Evolutionary conservation across 2,329 filamentous ascomycete genomes (phyloP).

Genomic region (Lecanicillium sp.): DNA sequence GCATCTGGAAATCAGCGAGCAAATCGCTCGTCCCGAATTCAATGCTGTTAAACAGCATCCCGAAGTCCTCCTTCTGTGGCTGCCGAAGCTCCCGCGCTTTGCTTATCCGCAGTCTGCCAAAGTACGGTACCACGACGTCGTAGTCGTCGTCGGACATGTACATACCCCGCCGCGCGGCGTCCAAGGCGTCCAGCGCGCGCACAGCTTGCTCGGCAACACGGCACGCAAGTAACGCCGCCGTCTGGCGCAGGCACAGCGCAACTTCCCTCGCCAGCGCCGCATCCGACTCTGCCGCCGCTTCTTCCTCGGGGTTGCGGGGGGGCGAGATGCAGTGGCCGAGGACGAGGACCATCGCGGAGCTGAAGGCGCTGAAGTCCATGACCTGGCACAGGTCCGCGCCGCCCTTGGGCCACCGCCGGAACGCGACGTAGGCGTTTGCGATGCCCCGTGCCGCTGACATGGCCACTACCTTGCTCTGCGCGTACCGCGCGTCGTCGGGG

Average conservation of each 20-base stretch:
- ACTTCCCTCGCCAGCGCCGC: not conserved
- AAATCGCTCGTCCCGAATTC: slow-evolving; percentile 11
- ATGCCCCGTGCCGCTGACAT: slow-evolving; percentile 37
- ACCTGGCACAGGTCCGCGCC: slow-evolving; percentile 33
- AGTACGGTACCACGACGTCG: slow-evolving; percentile 39
- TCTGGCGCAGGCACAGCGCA: slow-evolving; percentile 4
- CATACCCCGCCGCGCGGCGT: slow-evolving; percentile 20
- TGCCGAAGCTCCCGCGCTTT: not conserved
- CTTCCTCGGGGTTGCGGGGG: slow-evolving; percentile 14
- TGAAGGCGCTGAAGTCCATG: slow-evolving; percentile 43
- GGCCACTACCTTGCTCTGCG: slow-evolving; percentile 31
- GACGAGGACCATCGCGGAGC: slow-evolving; percentile 36
- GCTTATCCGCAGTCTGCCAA: slow-evolving; percentile 28
- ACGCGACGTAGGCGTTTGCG: slow-evolving; percentile 29
- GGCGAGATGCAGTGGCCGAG: slow-evolving; percentile 33
- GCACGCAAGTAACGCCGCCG: slow-evolving; percentile 26
- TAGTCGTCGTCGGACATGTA: slow-evolving; percentile 23
- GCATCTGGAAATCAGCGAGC: not conserved
- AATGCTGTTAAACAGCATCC: slow-evolving; percentile 3
- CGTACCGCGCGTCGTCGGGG: slow-evolving; percentile 29
- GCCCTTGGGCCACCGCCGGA: slow-evolving; percentile 20
- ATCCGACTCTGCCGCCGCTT: not conserved
- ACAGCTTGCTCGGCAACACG: slow-evolving; percentile 37
- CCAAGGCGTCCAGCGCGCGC: slow-evolving; percentile 33
- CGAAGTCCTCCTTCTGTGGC: not conserved